Percentiles rank a stretch among this genome's conserved stretches.
Conservation (phyloP, 164 flowering plant genomes). For the Aristolochia californica region DNA sequence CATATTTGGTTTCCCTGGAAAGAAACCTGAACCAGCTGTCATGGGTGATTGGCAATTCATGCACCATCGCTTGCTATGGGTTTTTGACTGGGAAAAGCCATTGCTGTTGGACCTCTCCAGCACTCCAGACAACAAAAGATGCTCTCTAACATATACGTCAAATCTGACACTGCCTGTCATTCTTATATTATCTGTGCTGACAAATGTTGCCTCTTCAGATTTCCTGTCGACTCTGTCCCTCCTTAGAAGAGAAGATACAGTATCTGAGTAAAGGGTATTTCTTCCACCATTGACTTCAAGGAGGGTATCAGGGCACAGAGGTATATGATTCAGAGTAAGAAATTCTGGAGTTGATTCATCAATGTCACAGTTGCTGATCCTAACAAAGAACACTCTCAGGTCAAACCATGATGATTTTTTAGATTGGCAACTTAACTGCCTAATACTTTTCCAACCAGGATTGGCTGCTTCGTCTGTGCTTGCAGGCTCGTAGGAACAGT, state of each 20-base stretch:
- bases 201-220: constrained; percentile 74
- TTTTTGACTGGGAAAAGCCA: constrained; percentile 32
- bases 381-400: constrained; percentile 72
- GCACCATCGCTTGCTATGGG: constrained; percentile 39
- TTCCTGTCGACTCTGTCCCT: constrained; percentile 66
- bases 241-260: constrained; percentile 45
- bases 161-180: constrained; percentile 66
- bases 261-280: constrained; percentile 46
- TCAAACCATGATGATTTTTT: constrained; percentile 60
- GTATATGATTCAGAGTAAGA: constrained; percentile 66
- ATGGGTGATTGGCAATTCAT: constrained; percentile 57
- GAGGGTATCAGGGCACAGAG: constrained; percentile 51
- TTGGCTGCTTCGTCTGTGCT: constrained; percentile 24
- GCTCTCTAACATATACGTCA: constrained; percentile 59
- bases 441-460: constrained; percentile 19
- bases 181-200: constrained; percentile 69
- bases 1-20: constrained; percentile 40
- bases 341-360: constrained; percentile 60
- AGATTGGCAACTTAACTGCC: constrained; percentile 23
- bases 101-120: constrained; percentile 46
- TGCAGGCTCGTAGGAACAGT: constrained; percentile 18
- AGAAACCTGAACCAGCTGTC: constrained; percentile 32
- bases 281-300: constrained; percentile 70
- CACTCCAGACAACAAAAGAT: constrained; percentile 52
- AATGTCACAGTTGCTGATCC: constrained; percentile 54